Evolutionary conservation across 345 rosid genomes (phyloP).

Genomic region (Anacardium occidentale): DNA sequence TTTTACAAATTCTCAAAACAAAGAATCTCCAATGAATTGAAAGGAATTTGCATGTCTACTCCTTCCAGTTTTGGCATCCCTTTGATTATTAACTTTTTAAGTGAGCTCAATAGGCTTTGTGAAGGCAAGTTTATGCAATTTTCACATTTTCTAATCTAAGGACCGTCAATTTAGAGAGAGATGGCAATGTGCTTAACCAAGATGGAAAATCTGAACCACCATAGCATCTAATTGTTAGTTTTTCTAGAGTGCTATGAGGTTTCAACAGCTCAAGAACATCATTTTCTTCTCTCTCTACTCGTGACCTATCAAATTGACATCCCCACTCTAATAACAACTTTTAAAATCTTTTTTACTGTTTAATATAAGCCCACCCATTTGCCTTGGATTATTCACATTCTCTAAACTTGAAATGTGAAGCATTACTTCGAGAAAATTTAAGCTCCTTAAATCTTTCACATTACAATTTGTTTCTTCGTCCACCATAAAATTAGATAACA

Average conservation of each 20-base stretch:
- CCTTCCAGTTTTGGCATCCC: too few species aligned
- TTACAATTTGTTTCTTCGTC: slow-evolving; percentile 9
- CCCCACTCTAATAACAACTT: not conserved
- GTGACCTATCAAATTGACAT: too few species aligned
- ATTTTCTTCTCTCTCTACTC: not conserved
- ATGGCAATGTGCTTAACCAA: not conserved
- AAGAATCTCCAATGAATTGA: too few species aligned
- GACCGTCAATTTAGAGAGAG: not conserved
- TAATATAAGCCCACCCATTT: not conserved
- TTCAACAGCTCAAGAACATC: not conserved
- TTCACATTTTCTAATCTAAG: not conserved
- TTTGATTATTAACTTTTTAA: too few species aligned
- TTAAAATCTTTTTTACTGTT: not conserved
- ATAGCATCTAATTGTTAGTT: not conserved
- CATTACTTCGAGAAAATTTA: slow-evolving; percentile 24
- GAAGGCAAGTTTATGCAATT: not conserved
- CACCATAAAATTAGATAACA: slow-evolving; percentile 24
- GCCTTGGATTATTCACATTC: not conserved
- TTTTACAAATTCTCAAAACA: too few species aligned
- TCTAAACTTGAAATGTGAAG: slow-evolving; percentile 25
- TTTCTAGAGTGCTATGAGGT: not conserved
- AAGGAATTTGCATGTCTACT: too few species aligned
- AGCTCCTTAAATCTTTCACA: slow-evolving; percentile 25
- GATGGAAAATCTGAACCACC: not conserved
- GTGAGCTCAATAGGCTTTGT: too few species aligned